Evolutionary conservation across 2,329 filamentous ascomycete genomes (phyloP).

Genomic region (Cladosporium colombiae): DNA sequence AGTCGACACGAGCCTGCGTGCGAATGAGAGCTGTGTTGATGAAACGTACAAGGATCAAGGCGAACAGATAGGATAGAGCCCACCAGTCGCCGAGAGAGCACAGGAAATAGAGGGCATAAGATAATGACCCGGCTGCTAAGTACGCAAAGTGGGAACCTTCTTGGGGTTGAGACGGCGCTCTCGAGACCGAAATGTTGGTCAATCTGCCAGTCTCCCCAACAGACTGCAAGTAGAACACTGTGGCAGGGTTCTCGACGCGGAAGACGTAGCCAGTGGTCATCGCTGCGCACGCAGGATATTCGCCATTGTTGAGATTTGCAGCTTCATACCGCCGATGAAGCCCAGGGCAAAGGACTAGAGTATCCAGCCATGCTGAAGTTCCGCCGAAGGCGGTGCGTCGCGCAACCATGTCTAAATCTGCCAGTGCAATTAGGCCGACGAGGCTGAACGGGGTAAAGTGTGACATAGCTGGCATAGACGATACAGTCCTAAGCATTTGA

Average conservation of each 20-base stretch:
- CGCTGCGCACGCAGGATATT: constrained; percentile 44
- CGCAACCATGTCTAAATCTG: constrained; percentile 59
- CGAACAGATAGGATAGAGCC: constrained; percentile 50
- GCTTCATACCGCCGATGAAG: constrained; percentile 63
- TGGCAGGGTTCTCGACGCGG: constrained; percentile 54
- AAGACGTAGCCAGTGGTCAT: constrained; percentile 49
- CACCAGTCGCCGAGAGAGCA: constrained; percentile 38
- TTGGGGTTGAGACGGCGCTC: neutral
- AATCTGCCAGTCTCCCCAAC: constrained; percentile 33
- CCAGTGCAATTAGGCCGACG: constrained; percentile 58
- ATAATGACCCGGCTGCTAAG: neutral
- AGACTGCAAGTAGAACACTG: constrained; percentile 51
- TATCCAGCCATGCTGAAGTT: constrained; percentile 58
- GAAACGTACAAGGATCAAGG: constrained; percentile 56
- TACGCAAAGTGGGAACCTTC: neutral
- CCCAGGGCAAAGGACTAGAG: constrained; percentile 60
- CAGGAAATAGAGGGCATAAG: constrained; percentile 22
- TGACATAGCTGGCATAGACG: neutral
- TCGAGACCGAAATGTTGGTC: constrained; percentile 30
- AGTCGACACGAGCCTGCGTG: constrained; percentile 44
- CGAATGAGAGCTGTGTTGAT: constrained; percentile 61
- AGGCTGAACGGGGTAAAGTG: neutral
- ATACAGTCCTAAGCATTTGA: neutral
- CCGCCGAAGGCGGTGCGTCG: constrained; percentile 59
- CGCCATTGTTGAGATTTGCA: constrained; percentile 49